These are phyloP conservation scores for Backusella sp. DNA, from an alignment of 192 early-diverging fungal genomes.

Conservation along the genomic window DNA sequence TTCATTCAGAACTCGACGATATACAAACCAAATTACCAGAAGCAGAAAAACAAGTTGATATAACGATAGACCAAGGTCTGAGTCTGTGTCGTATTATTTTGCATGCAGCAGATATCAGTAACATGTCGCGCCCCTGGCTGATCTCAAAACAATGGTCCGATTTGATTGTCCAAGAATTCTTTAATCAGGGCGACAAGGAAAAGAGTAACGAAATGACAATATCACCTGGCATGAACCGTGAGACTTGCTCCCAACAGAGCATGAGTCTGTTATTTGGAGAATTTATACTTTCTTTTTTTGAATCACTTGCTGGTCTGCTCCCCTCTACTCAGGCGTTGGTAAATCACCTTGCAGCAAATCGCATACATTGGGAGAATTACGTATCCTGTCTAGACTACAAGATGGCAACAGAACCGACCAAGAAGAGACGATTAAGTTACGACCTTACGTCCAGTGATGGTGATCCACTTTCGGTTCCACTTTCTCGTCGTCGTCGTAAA, in stretches of 20 bases:
- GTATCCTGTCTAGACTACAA: not conserved
- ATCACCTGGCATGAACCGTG: slow-evolving; percentile 85
- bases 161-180: slow-evolving; percentile 79
- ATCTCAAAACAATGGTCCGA: slow-evolving; percentile 89
- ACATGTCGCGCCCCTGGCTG: slow-evolving; percentile 73
- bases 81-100: slow-evolving; percentile 60
- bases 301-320: slow-evolving; percentile 70
- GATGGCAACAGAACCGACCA: not conserved
- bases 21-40: not conserved
- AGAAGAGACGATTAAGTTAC: not conserved
- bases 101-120: slow-evolving; percentile 85
- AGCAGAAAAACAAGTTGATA: not conserved
- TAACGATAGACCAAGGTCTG: slow-evolving; percentile 50
- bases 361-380: not conserved
- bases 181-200: slow-evolving; percentile 82
- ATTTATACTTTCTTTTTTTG: slow-evolving; percentile 83
- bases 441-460: not conserved
- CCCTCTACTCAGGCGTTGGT: slow-evolving; percentile 60
- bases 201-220: slow-evolving; percentile 66
- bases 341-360: slow-evolving; percentile 17
- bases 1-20: slow-evolving; percentile 1
- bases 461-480: not conserved
- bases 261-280: slow-evolving; percentile 71
- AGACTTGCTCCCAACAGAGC: slow-evolving; percentile 60
- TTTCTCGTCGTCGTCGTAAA: slow-evolving; percentile 5